A percentile compares a stretch with the other conserved stretches of the same genome.
These are phyloP conservation scores for Chenopodium berlandieri DNA, from an alignment of 148 eudicot species.

Conservation along the genomic window DNA sequence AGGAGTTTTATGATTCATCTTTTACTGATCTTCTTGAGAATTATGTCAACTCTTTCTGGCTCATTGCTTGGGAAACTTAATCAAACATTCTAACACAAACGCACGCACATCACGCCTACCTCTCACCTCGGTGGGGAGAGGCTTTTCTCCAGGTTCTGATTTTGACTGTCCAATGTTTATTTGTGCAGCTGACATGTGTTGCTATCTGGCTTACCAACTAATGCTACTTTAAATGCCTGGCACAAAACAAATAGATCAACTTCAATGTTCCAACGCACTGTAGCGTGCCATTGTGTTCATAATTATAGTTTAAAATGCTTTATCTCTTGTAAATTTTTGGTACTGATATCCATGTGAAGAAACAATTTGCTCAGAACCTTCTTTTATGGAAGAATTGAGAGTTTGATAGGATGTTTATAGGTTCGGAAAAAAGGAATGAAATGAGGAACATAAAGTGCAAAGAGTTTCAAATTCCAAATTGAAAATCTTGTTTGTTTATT, in stretches of 20 bases:
- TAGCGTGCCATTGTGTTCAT: background rate
- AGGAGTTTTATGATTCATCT: background rate
- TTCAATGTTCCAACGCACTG: background rate
- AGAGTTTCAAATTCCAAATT: background rate
- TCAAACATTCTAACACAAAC: background rate
- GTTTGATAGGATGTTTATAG: slow-evolving; percentile 1
- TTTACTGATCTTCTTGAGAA: background rate
- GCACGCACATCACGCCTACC: background rate
- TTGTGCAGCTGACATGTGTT: slow-evolving; percentile 12
- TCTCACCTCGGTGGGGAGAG: background rate
- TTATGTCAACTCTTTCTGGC: too few relatives aligned
- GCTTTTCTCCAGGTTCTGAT: background rate
- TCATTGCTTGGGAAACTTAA: background rate
- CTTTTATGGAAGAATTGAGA: background rate
- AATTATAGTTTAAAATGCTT: slow-evolving; percentile 11
- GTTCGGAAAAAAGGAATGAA: background rate
- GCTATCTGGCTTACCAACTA: background rate
- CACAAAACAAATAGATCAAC: background rate
- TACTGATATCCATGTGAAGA: background rate
- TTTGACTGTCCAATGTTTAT: background rate
- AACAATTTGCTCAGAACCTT: background rate
- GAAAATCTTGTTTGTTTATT: too few relatives aligned
- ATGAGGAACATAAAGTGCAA: background rate
- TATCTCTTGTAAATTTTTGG: background rate
- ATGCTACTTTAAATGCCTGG: background rate